Percentiles rank a stretch among this genome's conserved stretches.
Conservation (phyloP, 1,284 basidiomycete genomes). For the Ceratobasidium sp. region DNA sequence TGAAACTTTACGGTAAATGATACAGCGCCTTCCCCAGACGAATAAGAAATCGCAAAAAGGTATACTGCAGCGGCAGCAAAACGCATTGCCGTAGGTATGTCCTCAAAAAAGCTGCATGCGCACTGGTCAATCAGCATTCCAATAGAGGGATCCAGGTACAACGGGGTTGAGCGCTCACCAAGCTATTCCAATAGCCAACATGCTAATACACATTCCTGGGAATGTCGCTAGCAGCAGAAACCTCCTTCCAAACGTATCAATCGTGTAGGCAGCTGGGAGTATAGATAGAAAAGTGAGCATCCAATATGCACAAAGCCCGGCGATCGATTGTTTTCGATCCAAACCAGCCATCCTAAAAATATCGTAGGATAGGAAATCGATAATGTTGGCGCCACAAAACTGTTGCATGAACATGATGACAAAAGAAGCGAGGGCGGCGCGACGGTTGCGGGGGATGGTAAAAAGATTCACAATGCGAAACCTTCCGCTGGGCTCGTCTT, state of each 20-base stretch:
- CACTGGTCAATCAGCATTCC: slow-evolving; percentile 43
- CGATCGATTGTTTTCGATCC: slow-evolving; percentile 67
- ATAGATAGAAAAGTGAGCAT: slow-evolving; percentile 66
- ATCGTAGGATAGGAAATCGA: slow-evolving; percentile 74
- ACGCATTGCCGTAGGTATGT: slow-evolving; percentile 58
- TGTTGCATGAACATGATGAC: slow-evolving; percentile 80
- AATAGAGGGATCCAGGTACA: slow-evolving; percentile 44
- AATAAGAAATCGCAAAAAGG: slow-evolving; percentile 71
- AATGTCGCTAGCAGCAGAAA: slow-evolving; percentile 74
- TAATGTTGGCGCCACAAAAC: slow-evolving; percentile 71
- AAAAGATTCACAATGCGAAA: slow-evolving; percentile 71
- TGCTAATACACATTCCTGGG: slow-evolving; percentile 71
- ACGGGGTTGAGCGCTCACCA: slow-evolving; percentile 58
- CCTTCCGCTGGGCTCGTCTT: slow-evolving; percentile 61
- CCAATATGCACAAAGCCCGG: slow-evolving; percentile 69
- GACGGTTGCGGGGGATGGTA: slow-evolving; percentile 75
- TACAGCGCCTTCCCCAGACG: slow-evolving; percentile 82
- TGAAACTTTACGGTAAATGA: slow-evolving; percentile 67
- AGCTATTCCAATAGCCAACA: slow-evolving; percentile 70
- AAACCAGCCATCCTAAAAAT: too few relatives aligned
- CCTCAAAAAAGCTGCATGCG: slow-evolving; percentile 55
- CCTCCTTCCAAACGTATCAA: slow-evolving; percentile 73
- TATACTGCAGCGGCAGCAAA: slow-evolving; percentile 71
- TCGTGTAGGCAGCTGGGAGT: slow-evolving; percentile 57
- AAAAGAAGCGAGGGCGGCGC: slow-evolving; percentile 74